These are phyloP conservation scores for Chrysophaeum taylorii DNA, from an alignment of 352 stramenopile genomes.

Conservation along the genomic window DNA sequence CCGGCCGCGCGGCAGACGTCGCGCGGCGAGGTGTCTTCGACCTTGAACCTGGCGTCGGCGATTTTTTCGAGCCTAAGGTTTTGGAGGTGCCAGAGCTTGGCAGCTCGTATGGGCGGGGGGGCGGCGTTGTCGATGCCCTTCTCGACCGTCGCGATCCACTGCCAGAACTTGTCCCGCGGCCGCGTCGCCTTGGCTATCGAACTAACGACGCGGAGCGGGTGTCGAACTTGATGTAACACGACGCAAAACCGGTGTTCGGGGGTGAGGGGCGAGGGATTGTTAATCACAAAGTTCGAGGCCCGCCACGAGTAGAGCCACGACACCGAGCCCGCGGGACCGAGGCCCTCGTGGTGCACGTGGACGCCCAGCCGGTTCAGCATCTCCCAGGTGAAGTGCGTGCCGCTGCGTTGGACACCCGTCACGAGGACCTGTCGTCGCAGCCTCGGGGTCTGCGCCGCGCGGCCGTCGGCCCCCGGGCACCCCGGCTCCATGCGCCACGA, in stretches of 20 bases:
- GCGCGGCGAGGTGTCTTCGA: constrained; percentile 12
- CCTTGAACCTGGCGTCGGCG: constrained; percentile 7
- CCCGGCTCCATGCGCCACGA: neutral
- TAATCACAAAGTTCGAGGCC: neutral
- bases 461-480: neutral
- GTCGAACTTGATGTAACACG: constrained; percentile 9
- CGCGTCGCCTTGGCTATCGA: neutral
- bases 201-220: constrained; percentile 4
- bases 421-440: constrained; percentile 2
- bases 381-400: constrained; percentile 14
- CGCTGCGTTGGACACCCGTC: constrained; percentile 3
- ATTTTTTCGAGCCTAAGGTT: neutral
- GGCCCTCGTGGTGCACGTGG: constrained; percentile 12
- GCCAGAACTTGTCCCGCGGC: neutral
- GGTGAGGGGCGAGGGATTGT: neutral
- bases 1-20: constrained; percentile 7
- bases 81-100: neutral
- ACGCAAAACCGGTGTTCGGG: constrained; percentile 9
- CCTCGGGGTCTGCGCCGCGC: neutral
- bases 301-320: neutral
- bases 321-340: neutral
- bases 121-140: neutral
- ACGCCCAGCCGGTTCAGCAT: constrained; percentile 12
- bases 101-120: too few relatives aligned
- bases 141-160: constrained; percentile 3